Evolutionary conservation across 2,329 filamentous ascomycete genomes (phyloP).

Genomic region (Phialemonium atrogriseum): DNA sequence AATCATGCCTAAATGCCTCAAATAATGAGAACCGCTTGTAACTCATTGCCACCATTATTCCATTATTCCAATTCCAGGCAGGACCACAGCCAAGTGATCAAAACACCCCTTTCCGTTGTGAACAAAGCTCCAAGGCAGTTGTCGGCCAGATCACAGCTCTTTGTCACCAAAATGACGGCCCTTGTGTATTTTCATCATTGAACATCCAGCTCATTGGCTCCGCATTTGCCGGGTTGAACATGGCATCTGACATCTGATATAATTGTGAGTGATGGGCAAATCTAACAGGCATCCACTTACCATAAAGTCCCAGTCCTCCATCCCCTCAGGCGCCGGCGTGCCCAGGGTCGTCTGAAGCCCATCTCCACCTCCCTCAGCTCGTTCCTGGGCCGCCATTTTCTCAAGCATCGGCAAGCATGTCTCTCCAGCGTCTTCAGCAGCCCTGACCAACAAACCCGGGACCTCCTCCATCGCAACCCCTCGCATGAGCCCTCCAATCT

Average conservation of each 20-base stretch:
- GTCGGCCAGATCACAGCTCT: no score
- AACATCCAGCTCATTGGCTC: conserved; percentile 11
- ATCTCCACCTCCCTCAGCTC: conserved; percentile 9
- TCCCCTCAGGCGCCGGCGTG: conserved; percentile 14
- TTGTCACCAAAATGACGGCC: not conserved
- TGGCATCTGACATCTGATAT: conserved; percentile 19
- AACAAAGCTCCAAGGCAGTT: no score
- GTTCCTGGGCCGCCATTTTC: conserved; percentile 8
- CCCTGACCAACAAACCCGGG: conserved; percentile 22
- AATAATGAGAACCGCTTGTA: no score
- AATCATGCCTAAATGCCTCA: no score
- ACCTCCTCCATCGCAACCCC: conserved; percentile 26
- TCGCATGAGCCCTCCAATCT: conserved; percentile 32
- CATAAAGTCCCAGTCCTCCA: conserved; percentile 33
- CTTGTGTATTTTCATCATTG: not conserved
- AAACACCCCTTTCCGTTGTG: no score
- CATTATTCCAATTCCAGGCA: no score
- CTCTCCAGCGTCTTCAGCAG: conserved; percentile 19
- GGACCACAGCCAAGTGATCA: no score
- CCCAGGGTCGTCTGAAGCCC: conserved; percentile 14
- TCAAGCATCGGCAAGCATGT: conserved; percentile 17
- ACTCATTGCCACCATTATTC: no score
- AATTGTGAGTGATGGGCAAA: not conserved
- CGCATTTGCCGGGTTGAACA: conserved; percentile 15
- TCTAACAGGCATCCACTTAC: conserved; percentile 19